A percentile compares a stretch with the other conserved stretches of the same genome.
Evolutionary conservation across 1,284 basidiomycete genomes (phyloP).

Genomic region (Boletus smithii): DNA sequence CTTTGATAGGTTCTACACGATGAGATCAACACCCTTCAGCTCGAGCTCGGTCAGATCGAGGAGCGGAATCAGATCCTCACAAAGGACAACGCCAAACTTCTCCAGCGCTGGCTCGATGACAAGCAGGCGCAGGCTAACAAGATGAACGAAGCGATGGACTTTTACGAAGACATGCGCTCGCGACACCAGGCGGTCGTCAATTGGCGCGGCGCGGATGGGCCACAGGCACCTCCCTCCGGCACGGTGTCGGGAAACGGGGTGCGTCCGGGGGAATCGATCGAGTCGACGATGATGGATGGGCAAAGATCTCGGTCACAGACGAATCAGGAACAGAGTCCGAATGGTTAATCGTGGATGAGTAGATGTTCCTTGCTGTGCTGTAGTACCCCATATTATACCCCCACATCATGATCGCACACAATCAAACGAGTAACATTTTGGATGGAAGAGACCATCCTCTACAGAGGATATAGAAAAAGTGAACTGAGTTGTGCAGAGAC

Average conservation of each 20-base stretch:
- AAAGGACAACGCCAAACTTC: conserved; percentile 90
- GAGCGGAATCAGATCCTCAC: conserved; percentile 82
- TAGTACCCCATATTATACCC: conserved; percentile 27
- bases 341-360: conserved; percentile 69
- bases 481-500: conserved; percentile 23
- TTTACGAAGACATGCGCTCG: conserved; percentile 78
- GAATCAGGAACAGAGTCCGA: conserved; percentile 77
- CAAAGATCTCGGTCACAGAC: conserved; percentile 63
- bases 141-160: conserved; percentile 90
- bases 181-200: conserved; percentile 56
- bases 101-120: conserved; percentile 93
- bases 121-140: conserved; percentile 91
- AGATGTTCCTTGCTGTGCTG: conserved; percentile 8
- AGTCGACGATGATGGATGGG: conserved; percentile 66
- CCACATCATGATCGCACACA: conserved; percentile 6
- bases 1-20: conserved; percentile 80
- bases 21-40: conserved; percentile 85
- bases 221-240: conserved; percentile 20
- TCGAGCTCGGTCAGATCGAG: conserved; percentile 88
- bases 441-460: conserved; percentile 30
- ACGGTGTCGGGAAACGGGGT: conserved; percentile 70
- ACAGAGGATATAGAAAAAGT: conserved; percentile 28
- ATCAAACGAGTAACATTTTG: conserved; percentile 28
- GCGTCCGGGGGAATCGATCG: conserved; percentile 46
- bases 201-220: conserved; percentile 47